Evolutionary conservation across 2,329 filamentous ascomycete species (phyloP), one percentile per base, ranked within the genome.

Genomic region (Stagonosporopsis tanaceti): DNA sequence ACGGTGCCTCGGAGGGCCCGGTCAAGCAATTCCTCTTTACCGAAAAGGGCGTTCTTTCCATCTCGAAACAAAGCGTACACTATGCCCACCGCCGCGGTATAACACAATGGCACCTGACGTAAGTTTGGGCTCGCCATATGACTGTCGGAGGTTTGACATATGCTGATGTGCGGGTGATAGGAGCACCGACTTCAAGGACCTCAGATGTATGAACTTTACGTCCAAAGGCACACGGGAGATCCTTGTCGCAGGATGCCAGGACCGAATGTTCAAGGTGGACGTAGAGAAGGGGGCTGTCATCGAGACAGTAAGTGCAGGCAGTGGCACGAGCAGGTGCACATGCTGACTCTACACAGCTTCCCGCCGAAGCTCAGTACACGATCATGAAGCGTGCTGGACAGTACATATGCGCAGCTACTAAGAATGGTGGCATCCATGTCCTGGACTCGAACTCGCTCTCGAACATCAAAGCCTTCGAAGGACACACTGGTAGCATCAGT

Each of bases 171-270:
- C 24, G 20, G 42, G 27, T 34, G 61, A 54, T 63, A 91, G 89
- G 63, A 84, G 87, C 70, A 81, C 87, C 27, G 89, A 90, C 53
- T 96, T 98, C 89, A 87, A 85, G 62, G 92, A 97, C 71, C 80
- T 99, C 63, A 87, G 88, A 67, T 98, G 95, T 77, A 98, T 98
- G 93, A 94, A 90, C 74, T 97, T 96, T 73, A 96, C 92, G 1
- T 93, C 91, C 27, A 93, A 93, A 71, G 90, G 90, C 8, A 91
- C 90, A 25, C 85, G 86, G 14, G 90, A 96, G 71, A 89, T 99
- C 55, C 81, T 99, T 20, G 91, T 94, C 32, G 95, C 93, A 44
- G 95, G 95, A 44, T 86, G 89, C 65, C 95, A 99, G 77, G 85
- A 89, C 53, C 85, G 85, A 47, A 96, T 99, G 90, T 90, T 97